These are phyloP conservation scores for Aspergillus tamarii DNA, from an alignment of 2,329 filamentous ascomycete species.

Conservation along the genomic window DNA sequence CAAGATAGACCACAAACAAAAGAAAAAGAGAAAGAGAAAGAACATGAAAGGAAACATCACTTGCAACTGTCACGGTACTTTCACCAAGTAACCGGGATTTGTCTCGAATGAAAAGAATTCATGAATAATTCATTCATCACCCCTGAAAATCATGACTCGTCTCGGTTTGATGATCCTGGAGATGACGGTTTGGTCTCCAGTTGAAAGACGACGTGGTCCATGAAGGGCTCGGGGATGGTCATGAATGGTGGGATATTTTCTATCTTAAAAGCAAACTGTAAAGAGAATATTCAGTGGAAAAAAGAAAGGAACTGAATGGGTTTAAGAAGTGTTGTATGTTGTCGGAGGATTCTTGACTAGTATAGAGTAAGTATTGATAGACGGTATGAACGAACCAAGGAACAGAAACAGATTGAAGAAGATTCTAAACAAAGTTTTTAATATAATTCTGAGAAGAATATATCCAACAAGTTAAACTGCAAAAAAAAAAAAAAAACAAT, in stretches of 20 bases:
- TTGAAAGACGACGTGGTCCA: not conserved
- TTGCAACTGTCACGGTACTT: not conserved
- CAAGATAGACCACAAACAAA: not conserved
- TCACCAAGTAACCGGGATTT: no score
- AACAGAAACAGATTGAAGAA: not conserved
- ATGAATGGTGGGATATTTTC: not conserved
- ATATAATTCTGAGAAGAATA: no score
- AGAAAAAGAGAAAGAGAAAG: not conserved
- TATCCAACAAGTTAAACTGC: no score
- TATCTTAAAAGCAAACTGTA: not conserved
- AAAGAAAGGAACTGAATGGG: not conserved
- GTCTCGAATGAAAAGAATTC: not conserved
- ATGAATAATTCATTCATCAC: not conserved
- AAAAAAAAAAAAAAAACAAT: no score
- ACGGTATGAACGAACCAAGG: not conserved
- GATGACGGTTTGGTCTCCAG: not conserved
- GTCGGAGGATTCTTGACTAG: not conserved
- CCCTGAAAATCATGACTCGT: conserved; percentile 30
- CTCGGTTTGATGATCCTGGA: conserved; percentile 5
- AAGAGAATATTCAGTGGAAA: not conserved
- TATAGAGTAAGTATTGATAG: not conserved
- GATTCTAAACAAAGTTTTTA: not conserved
- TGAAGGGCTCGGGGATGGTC: not conserved
- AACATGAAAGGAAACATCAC: no score
- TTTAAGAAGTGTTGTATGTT: not conserved